Percentiles rank a stretch among this genome's conserved stretches.
These are phyloP conservation scores for Cutaneotrichosporon curvatum DNA, from an alignment of 1,284 basidiomycete genomes.

Conservation along the genomic window DNA sequence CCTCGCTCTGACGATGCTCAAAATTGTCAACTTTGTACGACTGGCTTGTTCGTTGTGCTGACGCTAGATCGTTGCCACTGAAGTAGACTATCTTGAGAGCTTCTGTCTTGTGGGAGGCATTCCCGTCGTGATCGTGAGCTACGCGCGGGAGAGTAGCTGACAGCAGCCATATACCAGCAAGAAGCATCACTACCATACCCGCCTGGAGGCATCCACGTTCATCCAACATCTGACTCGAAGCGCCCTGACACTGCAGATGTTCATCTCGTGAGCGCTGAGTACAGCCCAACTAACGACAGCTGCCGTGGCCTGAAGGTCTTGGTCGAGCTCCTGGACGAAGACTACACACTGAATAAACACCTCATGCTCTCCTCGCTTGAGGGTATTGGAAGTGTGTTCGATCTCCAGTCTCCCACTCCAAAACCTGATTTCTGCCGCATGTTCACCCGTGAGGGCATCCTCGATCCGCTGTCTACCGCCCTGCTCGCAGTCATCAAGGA, in stretches of 20 bases:
- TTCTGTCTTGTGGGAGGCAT: slow-evolving; percentile 92
- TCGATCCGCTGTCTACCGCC: slow-evolving; percentile 86
- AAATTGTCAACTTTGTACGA: slow-evolving; percentile 79
- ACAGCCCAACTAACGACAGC: slow-evolving; percentile 47
- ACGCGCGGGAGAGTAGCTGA: background rate
- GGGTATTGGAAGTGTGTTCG: slow-evolving; percentile 90
- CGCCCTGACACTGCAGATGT: slow-evolving; percentile 91
- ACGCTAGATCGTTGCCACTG: slow-evolving; percentile 70
- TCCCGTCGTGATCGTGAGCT: slow-evolving; percentile 77
- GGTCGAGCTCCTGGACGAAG: slow-evolving; percentile 92
- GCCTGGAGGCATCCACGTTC: slow-evolving; percentile 91
- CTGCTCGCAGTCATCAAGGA: slow-evolving; percentile 77
- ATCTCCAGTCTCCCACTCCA: slow-evolving; percentile 86
- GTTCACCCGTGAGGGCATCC: slow-evolving; percentile 89
- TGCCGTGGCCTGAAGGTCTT: slow-evolving; percentile 89
- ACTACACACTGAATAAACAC: slow-evolving; percentile 79
- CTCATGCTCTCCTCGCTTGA: slow-evolving; percentile 91
- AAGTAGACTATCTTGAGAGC: slow-evolving; percentile 82
- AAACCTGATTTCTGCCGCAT: slow-evolving; percentile 98
- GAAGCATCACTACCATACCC: slow-evolving; percentile 84
- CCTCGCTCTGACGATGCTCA: slow-evolving; percentile 72
- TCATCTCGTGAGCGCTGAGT: slow-evolving; percentile 69
- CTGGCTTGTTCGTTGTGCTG: slow-evolving; percentile 6
- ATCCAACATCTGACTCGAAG: slow-evolving; percentile 86
- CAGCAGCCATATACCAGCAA: slow-evolving; percentile 76